Evolutionary conservation across 768 basidiomycete species (phyloP), one percentile per base, ranked within the genome.

Genomic region (Gelatoporia subvermispora): DNA sequence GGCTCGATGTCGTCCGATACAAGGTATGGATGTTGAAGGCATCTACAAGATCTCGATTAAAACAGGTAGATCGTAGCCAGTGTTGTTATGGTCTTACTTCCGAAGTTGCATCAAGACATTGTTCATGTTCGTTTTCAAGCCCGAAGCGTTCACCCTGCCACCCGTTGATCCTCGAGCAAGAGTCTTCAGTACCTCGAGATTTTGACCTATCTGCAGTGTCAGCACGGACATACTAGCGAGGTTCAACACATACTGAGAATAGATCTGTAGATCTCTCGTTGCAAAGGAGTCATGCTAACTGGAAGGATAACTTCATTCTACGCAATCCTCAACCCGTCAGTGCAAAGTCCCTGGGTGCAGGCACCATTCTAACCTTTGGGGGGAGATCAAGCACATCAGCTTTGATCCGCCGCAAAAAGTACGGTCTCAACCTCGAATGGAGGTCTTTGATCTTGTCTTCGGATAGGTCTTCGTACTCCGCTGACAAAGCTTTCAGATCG

Each of bases 291-390:
- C 82, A 97, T 85, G 8, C 89, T 90, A 37, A 96, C 78, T 0
- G 94, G 93, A 1, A 96, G 85, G 54, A 93, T 93, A 39, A 92
- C 86, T 63, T 93, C 90, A 57, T 92, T 92, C 90, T 92, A 43
- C 10, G 24, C 17, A 39, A 37, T 37, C 43, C 43, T 20, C 3
- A 21, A 24, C 15, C 13, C 25, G 10, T 20, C 47, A 20, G 11
- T n/a, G 49, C 18, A 15, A 23, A 23, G n/a, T 16, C 23, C 39
- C 4, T 0, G 3, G n/a, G 4, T n/a, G n/a, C 5, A 8, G 31
- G 24, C 41, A 43, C 31, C 48, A 17, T 10, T 3, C 28, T 46
- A 25, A 92, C 93, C 79, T 95, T 96, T 0, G 91, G 85, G 36
- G 90, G 93, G n/a, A 95, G 77, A 52, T 89, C 80, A 15, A 97